These are phyloP conservation scores for Podospora australis DNA, from an alignment of 495 filamentous ascomycete genomes.

Conservation along the genomic window DNA sequence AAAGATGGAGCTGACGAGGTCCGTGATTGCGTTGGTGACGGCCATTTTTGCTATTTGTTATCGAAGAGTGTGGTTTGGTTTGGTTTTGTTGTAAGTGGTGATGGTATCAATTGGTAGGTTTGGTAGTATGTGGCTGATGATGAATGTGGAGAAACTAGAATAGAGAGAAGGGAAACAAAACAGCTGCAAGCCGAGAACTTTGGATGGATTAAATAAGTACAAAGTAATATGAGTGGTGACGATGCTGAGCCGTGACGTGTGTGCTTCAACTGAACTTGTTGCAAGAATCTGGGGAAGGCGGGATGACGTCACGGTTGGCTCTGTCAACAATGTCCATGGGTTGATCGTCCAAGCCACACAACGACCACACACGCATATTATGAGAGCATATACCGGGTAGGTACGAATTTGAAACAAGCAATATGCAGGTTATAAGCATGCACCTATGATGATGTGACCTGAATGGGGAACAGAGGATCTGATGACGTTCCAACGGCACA, in stretches of 20 bases:
- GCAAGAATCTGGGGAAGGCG: no score
- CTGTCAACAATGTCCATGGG: neutral
- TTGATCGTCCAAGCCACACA: neutral
- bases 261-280: neutral
- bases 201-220: no score
- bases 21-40: constrained; percentile 23
- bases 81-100: neutral
- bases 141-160: neutral
- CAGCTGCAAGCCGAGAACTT: no score
- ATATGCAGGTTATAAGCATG: no score
- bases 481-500: no score
- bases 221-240: no score
- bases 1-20: constrained; percentile 27
- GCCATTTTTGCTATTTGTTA: constrained; percentile 21
- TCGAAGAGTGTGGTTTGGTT: neutral
- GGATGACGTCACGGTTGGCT: constrained; percentile 9
- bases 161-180: no score
- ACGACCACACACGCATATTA: no score
- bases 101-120: neutral
- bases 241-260: neutral
- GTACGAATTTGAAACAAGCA: no score
- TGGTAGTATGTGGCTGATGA: neutral
- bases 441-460: no score
- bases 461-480: no score
- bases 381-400: no score